A percentile compares a stretch with the other conserved stretches of the same genome.
Evolutionary conservation across 768 basidiomycete genomes (phyloP).

Genomic region (Psilocybe subaeruginosa): DNA sequence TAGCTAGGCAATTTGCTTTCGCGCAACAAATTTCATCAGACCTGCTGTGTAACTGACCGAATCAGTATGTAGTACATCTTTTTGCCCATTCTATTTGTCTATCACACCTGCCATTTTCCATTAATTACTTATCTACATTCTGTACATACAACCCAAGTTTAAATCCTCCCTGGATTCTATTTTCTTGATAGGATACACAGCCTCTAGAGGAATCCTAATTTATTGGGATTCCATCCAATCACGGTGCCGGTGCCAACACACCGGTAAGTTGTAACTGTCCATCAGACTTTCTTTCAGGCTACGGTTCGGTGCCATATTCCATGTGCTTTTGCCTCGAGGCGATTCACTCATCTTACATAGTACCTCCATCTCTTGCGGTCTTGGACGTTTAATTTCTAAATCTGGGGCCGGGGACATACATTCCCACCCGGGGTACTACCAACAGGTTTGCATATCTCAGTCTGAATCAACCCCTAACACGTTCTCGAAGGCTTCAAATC

Average conservation of each 20-base stretch:
- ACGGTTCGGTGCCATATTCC: not conserved
- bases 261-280: not conserved
- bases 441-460: not conserved
- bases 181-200: no score
- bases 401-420: not conserved
- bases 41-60: no score
- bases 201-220: not conserved
- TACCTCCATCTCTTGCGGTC: not conserved
- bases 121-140: no score
- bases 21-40: no score
- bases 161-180: no score
- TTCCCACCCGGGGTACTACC: not conserved
- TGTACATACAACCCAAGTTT: no score
- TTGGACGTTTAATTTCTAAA: not conserved
- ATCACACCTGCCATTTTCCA: no score
- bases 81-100: no score
- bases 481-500: not conserved
- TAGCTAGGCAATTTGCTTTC: no score
- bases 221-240: not conserved
- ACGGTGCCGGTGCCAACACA: not conserved
- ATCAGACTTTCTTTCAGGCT: not conserved
- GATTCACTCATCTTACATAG: not conserved
- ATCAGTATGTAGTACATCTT: no score
- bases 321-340: conserved; percentile 1
- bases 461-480: not conserved